phyloP scores from a whole-genome alignment of 768 basidiomycete species.

The Mycena chlorophos region DNA sequence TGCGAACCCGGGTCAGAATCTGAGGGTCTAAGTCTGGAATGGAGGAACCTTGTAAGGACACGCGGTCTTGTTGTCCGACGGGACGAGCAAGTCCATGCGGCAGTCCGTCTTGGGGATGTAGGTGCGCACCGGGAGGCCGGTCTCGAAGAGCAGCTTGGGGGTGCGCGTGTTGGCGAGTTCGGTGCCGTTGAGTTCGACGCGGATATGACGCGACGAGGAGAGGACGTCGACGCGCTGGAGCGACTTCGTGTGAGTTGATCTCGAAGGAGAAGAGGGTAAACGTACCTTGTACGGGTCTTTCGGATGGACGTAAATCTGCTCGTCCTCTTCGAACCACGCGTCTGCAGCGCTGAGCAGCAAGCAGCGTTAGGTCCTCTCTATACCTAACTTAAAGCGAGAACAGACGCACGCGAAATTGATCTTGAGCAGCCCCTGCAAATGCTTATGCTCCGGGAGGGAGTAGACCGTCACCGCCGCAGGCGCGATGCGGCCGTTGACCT shows the following conservation, averaged over 20 bases:
- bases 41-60: conserved; percentile 67
- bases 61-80: conserved; percentile 45
- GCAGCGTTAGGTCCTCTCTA: neutral
- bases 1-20: conserved; percentile 24
- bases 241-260: neutral
- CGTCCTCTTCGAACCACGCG: conserved; percentile 72
- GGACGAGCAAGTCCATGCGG: conserved; percentile 47
- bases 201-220: conserved; percentile 59
- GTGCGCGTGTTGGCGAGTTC: conserved; percentile 59
- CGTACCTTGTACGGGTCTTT: conserved; percentile 71
- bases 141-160: conserved; percentile 60
- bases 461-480: conserved; percentile 38
- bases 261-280: neutral
- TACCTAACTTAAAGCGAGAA: neutral
- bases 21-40: neutral
- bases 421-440: conserved; percentile 48
- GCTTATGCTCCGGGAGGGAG: conserved; percentile 29
- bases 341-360: conserved; percentile 48
- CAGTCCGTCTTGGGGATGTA: conserved; percentile 64
- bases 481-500: conserved; percentile 41
- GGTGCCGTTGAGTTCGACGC: conserved; percentile 60
- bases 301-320: conserved; percentile 58
- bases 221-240: conserved; percentile 66
- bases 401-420: conserved; percentile 38
- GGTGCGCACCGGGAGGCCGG: conserved; percentile 52